phyloP scores from a whole-genome alignment of 2,329 filamentous ascomycete genomes.

The Alternaria metachromatica region DNA sequence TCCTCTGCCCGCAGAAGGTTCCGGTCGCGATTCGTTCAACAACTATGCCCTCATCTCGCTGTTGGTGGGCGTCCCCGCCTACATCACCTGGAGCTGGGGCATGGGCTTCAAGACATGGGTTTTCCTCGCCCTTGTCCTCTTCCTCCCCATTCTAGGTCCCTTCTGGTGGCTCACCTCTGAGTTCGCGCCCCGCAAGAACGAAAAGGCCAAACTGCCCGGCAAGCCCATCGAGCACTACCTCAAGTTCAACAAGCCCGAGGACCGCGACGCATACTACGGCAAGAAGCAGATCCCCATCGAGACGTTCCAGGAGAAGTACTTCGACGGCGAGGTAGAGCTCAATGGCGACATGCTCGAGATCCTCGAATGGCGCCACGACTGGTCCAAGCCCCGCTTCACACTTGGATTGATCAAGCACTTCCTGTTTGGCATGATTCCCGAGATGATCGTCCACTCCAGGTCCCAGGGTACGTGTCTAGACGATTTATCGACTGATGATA shows the following conservation, averaged over 20 bases:
- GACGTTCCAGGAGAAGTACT: constrained; percentile 98
- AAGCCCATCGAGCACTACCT: constrained; percentile 91
- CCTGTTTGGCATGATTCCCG: constrained; percentile 84
- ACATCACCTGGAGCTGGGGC: constrained; percentile 80
- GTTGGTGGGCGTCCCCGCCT: constrained; percentile 75
- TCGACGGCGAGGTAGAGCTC: constrained; percentile 92
- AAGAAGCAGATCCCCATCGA: constrained; percentile 85
- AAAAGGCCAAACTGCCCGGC: constrained; percentile 87
- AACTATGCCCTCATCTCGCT: constrained; percentile 77
- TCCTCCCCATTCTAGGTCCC: constrained; percentile 76
- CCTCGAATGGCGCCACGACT: constrained; percentile 94
- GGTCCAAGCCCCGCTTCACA: constrained; percentile 94
- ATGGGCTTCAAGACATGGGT: constrained; percentile 87
- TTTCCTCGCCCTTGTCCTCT: constrained; percentile 82
- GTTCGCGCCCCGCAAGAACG: constrained; percentile 87
- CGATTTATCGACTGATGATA: not conserved
- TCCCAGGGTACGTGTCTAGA: constrained; percentile 71
- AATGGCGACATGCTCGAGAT: constrained; percentile 90
- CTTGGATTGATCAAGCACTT: constrained; percentile 85
- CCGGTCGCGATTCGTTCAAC: constrained; percentile 86
- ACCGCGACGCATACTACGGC: constrained; percentile 73
- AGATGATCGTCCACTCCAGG: constrained; percentile 90
- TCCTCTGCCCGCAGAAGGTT: constrained; percentile 86
- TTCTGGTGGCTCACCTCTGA: constrained; percentile 85
- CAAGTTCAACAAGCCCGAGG: constrained; percentile 71